Evolutionary conservation across 1,284 basidiomycete genomes (phyloP).

Genomic region (Agaricales sp.): DNA sequence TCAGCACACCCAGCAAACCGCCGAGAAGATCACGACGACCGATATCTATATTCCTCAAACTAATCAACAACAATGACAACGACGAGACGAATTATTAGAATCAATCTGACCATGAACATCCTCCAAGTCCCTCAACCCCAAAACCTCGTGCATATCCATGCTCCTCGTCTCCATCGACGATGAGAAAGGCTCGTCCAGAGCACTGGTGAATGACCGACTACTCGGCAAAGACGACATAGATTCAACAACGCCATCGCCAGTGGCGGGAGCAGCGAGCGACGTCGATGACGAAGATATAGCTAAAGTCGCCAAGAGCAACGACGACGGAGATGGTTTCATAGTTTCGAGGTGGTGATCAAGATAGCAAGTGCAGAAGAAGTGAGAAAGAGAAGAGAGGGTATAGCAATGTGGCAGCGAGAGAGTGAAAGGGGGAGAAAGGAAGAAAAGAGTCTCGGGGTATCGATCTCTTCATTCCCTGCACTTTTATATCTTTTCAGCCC

Average conservation of each 20-base stretch:
- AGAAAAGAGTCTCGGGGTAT: no score
- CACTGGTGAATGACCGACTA: constrained; percentile 7
- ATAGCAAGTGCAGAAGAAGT: no score
- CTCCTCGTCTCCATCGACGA: not conserved
- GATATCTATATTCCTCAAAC: not conserved
- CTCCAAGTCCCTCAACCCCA: not conserved
- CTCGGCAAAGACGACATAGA: constrained; percentile 2
- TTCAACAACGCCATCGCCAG: constrained; percentile 15
- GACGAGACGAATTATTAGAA: not conserved
- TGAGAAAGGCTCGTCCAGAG: constrained; percentile 6
- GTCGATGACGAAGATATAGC: constrained; percentile 36
- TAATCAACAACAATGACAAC: not conserved
- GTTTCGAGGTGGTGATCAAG: constrained; percentile 28
- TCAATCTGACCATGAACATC: not conserved
- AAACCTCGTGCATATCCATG: not conserved
- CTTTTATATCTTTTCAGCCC: no score
- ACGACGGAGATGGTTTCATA: constrained; percentile 30
- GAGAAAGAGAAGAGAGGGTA: no score
- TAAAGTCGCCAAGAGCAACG: constrained; percentile 31
- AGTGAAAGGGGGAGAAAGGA: no score
- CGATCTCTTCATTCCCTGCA: no score
- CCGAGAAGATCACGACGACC: not conserved
- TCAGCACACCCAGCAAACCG: not conserved
- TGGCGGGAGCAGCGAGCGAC: constrained; percentile 29
- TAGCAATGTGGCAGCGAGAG: no score